Evolutionary conservation across 192 early-diverging fungal genomes (phyloP), one percentile per base, ranked within the genome.

Genomic region (Backusella tuberculispora): DNA sequence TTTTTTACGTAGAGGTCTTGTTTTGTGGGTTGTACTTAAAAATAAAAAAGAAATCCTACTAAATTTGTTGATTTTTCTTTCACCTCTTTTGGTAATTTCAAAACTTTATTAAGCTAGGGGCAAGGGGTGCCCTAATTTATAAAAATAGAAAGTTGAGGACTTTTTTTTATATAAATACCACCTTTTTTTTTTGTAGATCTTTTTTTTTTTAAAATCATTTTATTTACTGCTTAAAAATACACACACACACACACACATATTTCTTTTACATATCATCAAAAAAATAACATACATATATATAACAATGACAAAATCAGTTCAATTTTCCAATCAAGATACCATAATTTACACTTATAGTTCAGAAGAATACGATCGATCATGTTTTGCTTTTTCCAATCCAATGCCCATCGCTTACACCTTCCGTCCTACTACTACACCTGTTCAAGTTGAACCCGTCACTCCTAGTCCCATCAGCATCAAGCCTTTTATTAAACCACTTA

Each of bases 351-450:
- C 72, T 19, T 73, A 73, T 37, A 73, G 72, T 29, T 19, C 72
- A 6, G 24, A 29, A 7, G 72, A 73, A 45, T 73, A 73, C 48
- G 72, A 73, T 65, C 40, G 72, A 45, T 73, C 72, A n/a, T 63
- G 63, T 10, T 73, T 73, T 45, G 63, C 56, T 17, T 29, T 70
- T 45, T 70, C 42, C 21, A 17, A 43, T 19, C 42, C 41, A 21
- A 64, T 44, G 41, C 53, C 63, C n/a, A 26, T 45, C 15, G 24
- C 42, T 14, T 73, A 44, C 29, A 46, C 72, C 0, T 73, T 73
- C 43, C 56, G 72, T 8, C 72, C 72, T 45, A 13, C 26, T 13
- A 24, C 41, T 6, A 17, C 19, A 69, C 50, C 47, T 7, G 26
- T 40, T 15, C 15, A 17, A 19, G 19, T 21, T 53, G 56, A 37